phyloP scores from a whole-genome alignment of 2,329 filamentous ascomycete species.

The Fusarium oxysporum region DNA sequence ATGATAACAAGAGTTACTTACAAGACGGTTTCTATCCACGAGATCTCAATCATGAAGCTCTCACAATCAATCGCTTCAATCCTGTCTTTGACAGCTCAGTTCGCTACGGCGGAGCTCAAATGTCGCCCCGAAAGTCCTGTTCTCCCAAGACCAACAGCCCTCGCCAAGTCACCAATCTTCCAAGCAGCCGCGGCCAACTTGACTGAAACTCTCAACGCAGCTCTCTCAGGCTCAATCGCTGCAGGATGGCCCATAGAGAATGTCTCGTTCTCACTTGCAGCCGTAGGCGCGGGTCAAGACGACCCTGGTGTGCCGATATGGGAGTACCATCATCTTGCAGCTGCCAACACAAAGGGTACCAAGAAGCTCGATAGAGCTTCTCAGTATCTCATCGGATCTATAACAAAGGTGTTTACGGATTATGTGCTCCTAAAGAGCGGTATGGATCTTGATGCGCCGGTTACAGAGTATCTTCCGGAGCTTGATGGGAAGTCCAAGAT shows the following conservation, averaged over 20 bases:
- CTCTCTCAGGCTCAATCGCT: conserved; percentile 47
- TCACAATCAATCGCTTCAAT: background rate
- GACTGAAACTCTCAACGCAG: conserved; percentile 45
- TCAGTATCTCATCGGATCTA: conserved; percentile 56
- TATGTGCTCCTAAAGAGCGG: conserved; percentile 52
- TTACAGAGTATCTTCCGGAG: conserved; percentile 52
- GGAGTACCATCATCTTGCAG: conserved; percentile 56
- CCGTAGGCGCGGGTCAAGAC: conserved; percentile 49
- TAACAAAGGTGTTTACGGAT: conserved; percentile 55
- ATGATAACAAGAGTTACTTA: background rate
- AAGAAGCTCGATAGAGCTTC: conserved; percentile 49
- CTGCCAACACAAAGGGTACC: conserved; percentile 51
- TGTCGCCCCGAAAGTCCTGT: conserved; percentile 48
- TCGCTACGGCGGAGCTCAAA: conserved; percentile 32
- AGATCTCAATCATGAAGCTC: conserved; percentile 2
- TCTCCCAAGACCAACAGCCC: conserved; percentile 48
- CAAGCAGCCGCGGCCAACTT: conserved; percentile 46
- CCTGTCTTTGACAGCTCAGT: background rate
- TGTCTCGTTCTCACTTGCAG: conserved; percentile 54
- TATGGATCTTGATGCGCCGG: conserved; percentile 47
- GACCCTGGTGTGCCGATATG: conserved; percentile 49
- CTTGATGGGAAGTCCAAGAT: conserved; percentile 46
- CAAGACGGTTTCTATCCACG: background rate
- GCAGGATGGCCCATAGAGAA: conserved; percentile 52
- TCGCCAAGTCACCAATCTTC: conserved; percentile 44